Evolutionary conservation across 2,329 filamentous ascomycete genomes (phyloP), one percentile per base, ranked within the genome.

Genomic region (Rutstroemia sp.): DNA sequence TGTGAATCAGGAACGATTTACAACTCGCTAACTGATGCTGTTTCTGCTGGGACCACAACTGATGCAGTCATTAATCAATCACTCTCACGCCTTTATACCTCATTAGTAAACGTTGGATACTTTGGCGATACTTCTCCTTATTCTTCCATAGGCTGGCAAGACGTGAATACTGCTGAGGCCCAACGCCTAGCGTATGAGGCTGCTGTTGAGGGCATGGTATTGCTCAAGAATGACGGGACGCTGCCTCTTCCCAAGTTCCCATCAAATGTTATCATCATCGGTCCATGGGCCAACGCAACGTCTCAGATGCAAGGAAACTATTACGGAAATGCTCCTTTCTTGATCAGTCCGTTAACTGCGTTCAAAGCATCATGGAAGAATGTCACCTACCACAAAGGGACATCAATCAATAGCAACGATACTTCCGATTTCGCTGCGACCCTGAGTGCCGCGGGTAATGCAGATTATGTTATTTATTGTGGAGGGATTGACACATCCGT

Each of bases 61-160:
- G 70, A 75, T 54, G 68, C 73, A 0, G 71, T 73, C 14, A 64
- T 82, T 5, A 76, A 83, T 57, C 68, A 68, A 21, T 74, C 80
- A 0, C 68, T 83, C 0, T 72, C 71, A 6, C 75, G 82, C 4
- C 73, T 78, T 16, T 84, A 82, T 60, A 72, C 75, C 6, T 77
- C 76, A 0, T 74, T 86, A 5, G 73, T 84, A 14, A 73, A 74
- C 3, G 71, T 78, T 0, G 82, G 82, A 2, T 83, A 81, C 64
- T 85, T 85, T 58, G 79, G 84, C 61, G 71, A 73, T 1, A 64
- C 73, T 4, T 34, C 30, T 1, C 71, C 66, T 2, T 63, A 70
- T 42, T 17, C 16, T 42, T 54, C 71, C 70, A n/a, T 84, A 81
- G 68, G 73, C 3, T 84, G 77, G 73, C 67, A 70, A 0, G 76